These are phyloP conservation scores for Leccinum incarnatum DNA, from an alignment of 768 basidiomycete genomes.

Conservation along the genomic window DNA sequence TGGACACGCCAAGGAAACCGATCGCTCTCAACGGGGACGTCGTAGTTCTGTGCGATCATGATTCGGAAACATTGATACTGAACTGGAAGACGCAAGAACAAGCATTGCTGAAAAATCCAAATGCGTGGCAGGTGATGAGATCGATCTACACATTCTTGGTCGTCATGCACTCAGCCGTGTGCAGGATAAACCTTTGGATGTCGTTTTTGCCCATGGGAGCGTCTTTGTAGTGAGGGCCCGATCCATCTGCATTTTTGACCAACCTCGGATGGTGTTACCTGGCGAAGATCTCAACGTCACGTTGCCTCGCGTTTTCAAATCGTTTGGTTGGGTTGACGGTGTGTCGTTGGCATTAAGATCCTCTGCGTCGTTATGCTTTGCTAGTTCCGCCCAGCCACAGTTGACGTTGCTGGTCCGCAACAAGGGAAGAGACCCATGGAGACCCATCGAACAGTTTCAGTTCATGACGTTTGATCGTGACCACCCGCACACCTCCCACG, in stretches of 20 bases:
- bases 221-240: conserved; percentile 59
- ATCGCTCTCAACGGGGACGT: conserved; percentile 50
- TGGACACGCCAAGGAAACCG: conserved; percentile 45
- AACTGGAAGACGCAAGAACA: conserved; percentile 51
- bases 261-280: conserved; percentile 38
- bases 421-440: conserved; percentile 63
- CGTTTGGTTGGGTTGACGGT: conserved; percentile 70
- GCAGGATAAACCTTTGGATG: conserved; percentile 52
- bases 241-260: conserved; percentile 54
- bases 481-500: background rate
- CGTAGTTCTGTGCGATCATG: conserved; percentile 53
- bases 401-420: conserved; percentile 55
- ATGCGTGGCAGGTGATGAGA: conserved; percentile 31
- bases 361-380: background rate
- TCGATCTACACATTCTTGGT: background rate
- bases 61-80: conserved; percentile 47
- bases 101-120: conserved; percentile 44
- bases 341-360: conserved; percentile 38
- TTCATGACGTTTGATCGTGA: conserved; percentile 42
- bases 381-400: conserved; percentile 7
- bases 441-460: conserved; percentile 45
- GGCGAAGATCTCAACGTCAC: conserved; percentile 12
- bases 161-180: conserved; percentile 7
- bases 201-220: conserved; percentile 44
- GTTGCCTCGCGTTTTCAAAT: conserved; percentile 40